Percentiles rank a stretch among this genome's conserved stretches.
phyloP scores from a whole-genome alignment of 495 filamentous ascomycete species.

The Chaetomidium leptoderma region DNA sequence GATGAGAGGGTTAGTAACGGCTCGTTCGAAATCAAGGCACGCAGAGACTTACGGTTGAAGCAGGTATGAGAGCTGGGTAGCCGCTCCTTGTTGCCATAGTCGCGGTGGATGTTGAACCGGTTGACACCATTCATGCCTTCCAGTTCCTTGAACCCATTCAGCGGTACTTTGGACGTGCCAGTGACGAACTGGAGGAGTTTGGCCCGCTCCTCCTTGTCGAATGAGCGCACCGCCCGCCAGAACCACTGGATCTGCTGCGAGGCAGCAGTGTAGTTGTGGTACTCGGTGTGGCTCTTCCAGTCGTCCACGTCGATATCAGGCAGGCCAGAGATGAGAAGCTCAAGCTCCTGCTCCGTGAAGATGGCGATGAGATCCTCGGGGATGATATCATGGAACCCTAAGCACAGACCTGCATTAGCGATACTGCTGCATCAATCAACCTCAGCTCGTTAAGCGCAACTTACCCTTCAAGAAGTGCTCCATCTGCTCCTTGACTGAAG shows the following conservation, averaged over 20 bases:
- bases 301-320: conserved; percentile 97
- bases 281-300: conserved; percentile 98
- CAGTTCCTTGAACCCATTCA: conserved; percentile 98
- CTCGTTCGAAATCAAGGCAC: background rate
- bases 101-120: conserved; percentile 97
- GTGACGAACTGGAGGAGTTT: conserved; percentile 98
- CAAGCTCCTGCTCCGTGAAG: conserved; percentile 97
- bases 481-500: conserved; percentile 88
- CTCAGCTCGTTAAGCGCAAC: conserved; percentile 15
- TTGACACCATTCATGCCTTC: conserved; percentile 99
- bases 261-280: conserved; percentile 93
- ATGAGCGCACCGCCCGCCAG: conserved; percentile 96
- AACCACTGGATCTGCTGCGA: conserved; percentile 99
- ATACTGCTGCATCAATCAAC: background rate
- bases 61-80: conserved; percentile 96
- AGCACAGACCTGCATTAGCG: conserved; percentile 21
- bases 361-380: conserved; percentile 91
- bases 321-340: conserved; percentile 92
- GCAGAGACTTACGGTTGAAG: conserved; percentile 86
- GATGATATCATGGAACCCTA: conserved; percentile 97
- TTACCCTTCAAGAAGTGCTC: conserved; percentile 90
- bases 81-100: conserved; percentile 96
- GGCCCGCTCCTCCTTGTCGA: conserved; percentile 97
- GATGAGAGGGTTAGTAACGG: background rate
- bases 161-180: conserved; percentile 94